Conservation (phyloP, 805 yeast genomes). For the Candida fluviatilis region DNA sequence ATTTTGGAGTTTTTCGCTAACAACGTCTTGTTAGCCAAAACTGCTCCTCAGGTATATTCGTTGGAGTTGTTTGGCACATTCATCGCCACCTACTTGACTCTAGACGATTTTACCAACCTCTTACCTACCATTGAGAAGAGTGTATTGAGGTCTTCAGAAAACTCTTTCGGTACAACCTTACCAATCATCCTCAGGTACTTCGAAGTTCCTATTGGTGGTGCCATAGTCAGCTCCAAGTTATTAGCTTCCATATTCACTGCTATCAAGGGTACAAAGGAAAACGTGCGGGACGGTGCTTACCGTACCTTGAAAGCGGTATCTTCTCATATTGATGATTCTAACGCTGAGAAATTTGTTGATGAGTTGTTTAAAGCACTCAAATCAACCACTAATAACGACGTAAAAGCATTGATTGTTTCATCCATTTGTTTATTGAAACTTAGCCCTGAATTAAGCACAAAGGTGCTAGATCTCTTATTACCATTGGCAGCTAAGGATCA, state of each 20-base stretch:
- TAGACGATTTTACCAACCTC: slow-evolving; percentile 34
- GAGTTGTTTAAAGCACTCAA: slow-evolving; percentile 59
- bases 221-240: slow-evolving; percentile 32
- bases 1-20: slow-evolving; percentile 3
- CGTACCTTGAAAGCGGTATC: slow-evolving; percentile 24
- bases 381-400: slow-evolving; percentile 56
- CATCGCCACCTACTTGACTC: slow-evolving; percentile 37
- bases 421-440: slow-evolving; percentile 30
- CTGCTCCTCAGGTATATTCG: slow-evolving; percentile 31
- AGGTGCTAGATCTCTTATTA: slow-evolving; percentile 40
- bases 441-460: slow-evolving; percentile 21
- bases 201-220: slow-evolving; percentile 38
- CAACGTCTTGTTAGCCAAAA: slow-evolving; percentile 42
- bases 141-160: slow-evolving; percentile 73
- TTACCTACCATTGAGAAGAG: slow-evolving; percentile 70
- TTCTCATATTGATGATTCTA: slow-evolving; percentile 12
- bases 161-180: slow-evolving; percentile 52
- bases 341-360: slow-evolving; percentile 30
- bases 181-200: slow-evolving; percentile 41
- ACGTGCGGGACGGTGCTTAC: slow-evolving; percentile 50
- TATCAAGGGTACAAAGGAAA: slow-evolving; percentile 67
- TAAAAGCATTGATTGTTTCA: slow-evolving; percentile 50
- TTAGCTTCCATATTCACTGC: slow-evolving; percentile 23
- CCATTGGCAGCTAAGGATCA: slow-evolving; percentile 67
- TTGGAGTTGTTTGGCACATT: slow-evolving; percentile 41